phyloP scores from a whole-genome alignment of 495 filamentous ascomycete species.

The Tuber aestivum region DNA sequence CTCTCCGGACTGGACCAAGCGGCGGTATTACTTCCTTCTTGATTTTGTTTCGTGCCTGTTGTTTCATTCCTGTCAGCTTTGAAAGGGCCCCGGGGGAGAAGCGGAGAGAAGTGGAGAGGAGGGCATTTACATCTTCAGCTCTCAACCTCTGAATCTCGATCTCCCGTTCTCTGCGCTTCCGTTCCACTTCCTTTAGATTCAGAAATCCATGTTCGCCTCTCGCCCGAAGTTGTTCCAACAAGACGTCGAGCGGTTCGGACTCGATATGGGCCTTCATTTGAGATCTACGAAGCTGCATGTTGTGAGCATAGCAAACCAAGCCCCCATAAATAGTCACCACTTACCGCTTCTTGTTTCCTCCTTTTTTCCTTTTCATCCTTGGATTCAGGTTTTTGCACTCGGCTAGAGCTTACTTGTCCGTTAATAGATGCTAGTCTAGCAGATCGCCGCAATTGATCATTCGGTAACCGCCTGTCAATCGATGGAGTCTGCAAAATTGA shows the following conservation, averaged over 20 bases:
- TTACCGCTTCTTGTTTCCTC: background rate
- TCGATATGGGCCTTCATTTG: conserved; percentile 8
- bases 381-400: background rate
- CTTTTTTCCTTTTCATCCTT: background rate
- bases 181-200: conserved; percentile 23
- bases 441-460: background rate
- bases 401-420: background rate
- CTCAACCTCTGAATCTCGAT: conserved; percentile 27
- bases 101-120: background rate
- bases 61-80: background rate
- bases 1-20: conserved; percentile 12
- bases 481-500: background rate
- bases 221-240: conserved; percentile 26
- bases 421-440: background rate
- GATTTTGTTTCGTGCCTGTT: conserved; percentile 18
- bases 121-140: conserved; percentile 20
- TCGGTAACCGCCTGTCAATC: background rate
- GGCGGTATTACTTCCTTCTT: conserved; percentile 21
- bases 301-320: background rate
- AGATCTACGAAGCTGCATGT: background rate
- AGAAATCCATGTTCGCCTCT: conserved; percentile 22
- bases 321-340: background rate
- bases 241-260: conserved; percentile 18
- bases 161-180: conserved; percentile 20
- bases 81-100: background rate